Base-by-base conservation (phyloP, 495 filamentous ascomycete genomes). In the Penicillium turbatum region DNA sequence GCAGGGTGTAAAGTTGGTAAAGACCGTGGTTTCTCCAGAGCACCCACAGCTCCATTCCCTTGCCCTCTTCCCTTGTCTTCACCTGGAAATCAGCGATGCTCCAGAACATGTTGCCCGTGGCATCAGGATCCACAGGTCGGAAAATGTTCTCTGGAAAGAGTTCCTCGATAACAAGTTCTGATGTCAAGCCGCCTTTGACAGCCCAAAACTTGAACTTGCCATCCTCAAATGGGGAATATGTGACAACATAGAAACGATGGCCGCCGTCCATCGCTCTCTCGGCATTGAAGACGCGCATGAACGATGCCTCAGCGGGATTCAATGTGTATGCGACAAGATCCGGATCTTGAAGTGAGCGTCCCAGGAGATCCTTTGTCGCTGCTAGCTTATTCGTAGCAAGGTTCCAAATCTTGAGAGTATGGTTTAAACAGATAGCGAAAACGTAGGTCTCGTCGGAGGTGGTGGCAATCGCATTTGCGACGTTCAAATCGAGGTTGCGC, bases 141-240 rank as follows among this genome's bases (percentile, higher is more conserved):
- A 99, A 76, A 5, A 68, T 66, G 11, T 70, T 48, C 19, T 80
- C 76, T 0, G 86, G 76, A 48, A 84, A 89, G 19, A 89, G 67
- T 62, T 96, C 92, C 47, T 79, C 75, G 15, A 95, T 76, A 9
- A 83, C 80, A 7, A 88, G 64, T 6, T 77, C 78, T 16, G 80
- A 80, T 30, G 79, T 79, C 38, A 84, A 75, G 26, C 84, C 80
- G 13, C 85, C 81, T 51, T 79, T 78, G 3, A 91, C 79, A 46
- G 81, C 84, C 90, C 92, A 99, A 70, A 99, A 92, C 69, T 97
- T 97, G 80, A 99, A 97, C 57, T 90, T 84, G 21, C 90, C 89
- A 64, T 90, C 76, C 53, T 88, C 84, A 61, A 90, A 76, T 8
- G 93, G 90, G 30, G 91, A 96, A 67, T 89, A 96, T 11, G 90